Base-by-base conservation (phyloP, 176 grass and related monocot species). In the Oryza australiensis region DNA sequence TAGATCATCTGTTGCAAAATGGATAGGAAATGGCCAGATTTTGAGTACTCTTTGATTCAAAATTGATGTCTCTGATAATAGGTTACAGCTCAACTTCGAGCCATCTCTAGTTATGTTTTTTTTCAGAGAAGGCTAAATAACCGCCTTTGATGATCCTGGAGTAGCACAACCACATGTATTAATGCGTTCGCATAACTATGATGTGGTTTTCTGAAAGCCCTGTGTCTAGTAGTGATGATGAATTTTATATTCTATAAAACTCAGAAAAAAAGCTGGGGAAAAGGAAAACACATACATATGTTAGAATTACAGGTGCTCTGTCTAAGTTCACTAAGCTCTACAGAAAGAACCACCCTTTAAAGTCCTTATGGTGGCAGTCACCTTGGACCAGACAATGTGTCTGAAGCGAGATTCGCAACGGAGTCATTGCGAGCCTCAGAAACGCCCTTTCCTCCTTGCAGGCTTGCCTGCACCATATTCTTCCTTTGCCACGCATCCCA, bases 381-480 rank as follows among this genome's bases (percentile, higher is more conserved):
- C 62, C 77, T 80, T 49, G 77, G 77, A 68, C 77, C 77, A n/a
- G 77, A 80, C 40, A 80, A 35, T 15, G 20, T 66, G 7, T 67
- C 77, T 30, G 77, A 18, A 68, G 62, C 64, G 66, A 80, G 77
- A 53, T 80, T 51, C 16, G 41, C 42, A 13, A 66, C 41, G 13
- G 77, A 80, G 65, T 80, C 77, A 32, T 32, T 68, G 15, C 4
- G 20, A 29, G 5, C 27, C 22, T 68, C 63, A 2, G 77, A 80
- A n/a, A 12, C 34, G 41, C 27, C 16, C 9, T 68, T 63, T n/a
- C 40, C 77, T 20, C 33, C 28, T 45, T 80, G 40, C 16, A 34
- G 42, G 41, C 30, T 66, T 7, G 7, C 41, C 27, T 41, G 77
- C 23, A 68, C 27, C 7, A 53, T 66, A 26, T n/a, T 64, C 41